Conservation (phyloP, 2,329 filamentous ascomycete species). For the Zymoseptoria tritici region DNA sequence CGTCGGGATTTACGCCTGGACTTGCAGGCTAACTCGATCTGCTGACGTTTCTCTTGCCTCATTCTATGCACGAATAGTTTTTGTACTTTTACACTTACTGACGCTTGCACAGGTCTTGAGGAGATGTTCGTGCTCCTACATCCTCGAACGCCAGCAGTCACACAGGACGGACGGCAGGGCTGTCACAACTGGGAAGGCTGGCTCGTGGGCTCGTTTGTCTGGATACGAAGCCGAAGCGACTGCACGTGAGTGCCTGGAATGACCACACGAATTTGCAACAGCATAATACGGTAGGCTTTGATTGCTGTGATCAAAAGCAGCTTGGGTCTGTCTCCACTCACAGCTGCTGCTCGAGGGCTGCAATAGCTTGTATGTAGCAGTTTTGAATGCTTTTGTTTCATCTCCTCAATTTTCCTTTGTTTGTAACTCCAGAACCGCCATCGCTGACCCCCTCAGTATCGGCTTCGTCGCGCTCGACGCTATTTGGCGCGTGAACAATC, state of each 20-base stretch:
- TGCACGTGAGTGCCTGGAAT: not conserved
- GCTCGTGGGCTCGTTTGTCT: not conserved
- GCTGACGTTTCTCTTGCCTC: not conserved
- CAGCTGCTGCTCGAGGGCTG: no score
- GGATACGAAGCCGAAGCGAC: not conserved
- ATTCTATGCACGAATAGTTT: not conserved
- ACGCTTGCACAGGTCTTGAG: not conserved
- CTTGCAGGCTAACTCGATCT: not conserved
- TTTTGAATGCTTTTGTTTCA: no score
- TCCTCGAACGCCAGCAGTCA: not conserved
- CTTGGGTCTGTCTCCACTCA: not conserved
- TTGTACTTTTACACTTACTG: not conserved
- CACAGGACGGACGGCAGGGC: not conserved
- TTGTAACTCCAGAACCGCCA: no score
- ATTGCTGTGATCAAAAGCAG: slow-evolving; percentile 12
- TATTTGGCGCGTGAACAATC: no score
- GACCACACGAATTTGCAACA: not conserved
- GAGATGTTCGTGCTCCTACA: not conserved
- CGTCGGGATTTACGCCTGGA: not conserved
- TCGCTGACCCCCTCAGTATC: no score
- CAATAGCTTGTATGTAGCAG: no score
- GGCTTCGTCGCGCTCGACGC: no score
- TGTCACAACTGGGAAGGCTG: not conserved
- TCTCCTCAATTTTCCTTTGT: no score
- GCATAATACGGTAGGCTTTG: not conserved